Base-by-base conservation (phyloP, 305 asterid genomes). In the Striga hermonthica region DNA sequence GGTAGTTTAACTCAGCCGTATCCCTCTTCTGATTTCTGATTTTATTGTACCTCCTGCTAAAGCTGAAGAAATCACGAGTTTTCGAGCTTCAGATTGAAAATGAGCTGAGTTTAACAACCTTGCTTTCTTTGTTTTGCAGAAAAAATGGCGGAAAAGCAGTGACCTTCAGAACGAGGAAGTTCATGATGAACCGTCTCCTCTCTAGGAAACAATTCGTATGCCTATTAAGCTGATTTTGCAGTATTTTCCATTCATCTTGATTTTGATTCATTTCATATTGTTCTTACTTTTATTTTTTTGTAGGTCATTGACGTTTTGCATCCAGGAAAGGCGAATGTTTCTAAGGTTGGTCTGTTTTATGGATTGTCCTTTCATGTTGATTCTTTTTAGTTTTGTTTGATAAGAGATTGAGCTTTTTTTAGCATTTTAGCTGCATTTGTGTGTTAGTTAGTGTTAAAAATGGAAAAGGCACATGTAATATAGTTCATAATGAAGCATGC, bases 271-370 rank as follows among this genome's bases (percentile, higher is more conserved):
- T 40, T 1, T 10, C 37, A 28, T 54, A 11, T 12, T 10, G 13
- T 9, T 53, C 16, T 47, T 66, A 8, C n/a, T 54, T 6, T 14
- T 43, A 44, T 54, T 67, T 61, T 38, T 5, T 56, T 13, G 60
- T 52, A 83, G 89, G 62, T 83, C 62, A 78, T 83, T 69, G 88
- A 86, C 47, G 88, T 83, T 6, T 70, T 86, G 66, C 90, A 86
- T 68, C 93, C 93, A 0, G 93, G 93, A 62, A 73, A 90, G 7
- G 75, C 93, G 7, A 86, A 86, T 69, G 93, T 86, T 35, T 81
- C 93, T 0, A 86, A 86, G 93, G n/a, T n/a, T n/a, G n/a, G 93
- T 86, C 7, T 43, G 72, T 10, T 60, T 35, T 38, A n/a, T n/a
- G n/a, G n/a, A n/a, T n/a, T 44, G 49, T 76, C 15, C 2, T 47